These are phyloP conservation scores for Rubus parviflorus DNA, from an alignment of 306 rosid genomes.

Conservation along the genomic window DNA sequence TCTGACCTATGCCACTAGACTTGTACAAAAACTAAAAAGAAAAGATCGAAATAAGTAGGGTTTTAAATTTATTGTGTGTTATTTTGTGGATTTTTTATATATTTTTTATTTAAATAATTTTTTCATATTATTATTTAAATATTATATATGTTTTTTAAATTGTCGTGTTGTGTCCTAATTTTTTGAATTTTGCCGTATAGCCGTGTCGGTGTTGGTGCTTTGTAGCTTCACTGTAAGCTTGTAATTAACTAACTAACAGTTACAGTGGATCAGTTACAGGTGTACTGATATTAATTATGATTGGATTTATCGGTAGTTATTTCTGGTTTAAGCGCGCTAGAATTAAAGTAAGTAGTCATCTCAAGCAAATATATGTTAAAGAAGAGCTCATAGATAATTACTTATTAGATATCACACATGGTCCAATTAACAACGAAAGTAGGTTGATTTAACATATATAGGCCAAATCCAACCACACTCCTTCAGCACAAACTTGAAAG, in stretches of 20 bases:
- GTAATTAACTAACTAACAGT: neutral
- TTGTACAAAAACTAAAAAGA: too few relatives aligned
- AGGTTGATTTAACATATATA: slow-evolving; percentile 8
- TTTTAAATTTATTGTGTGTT: too few relatives aligned
- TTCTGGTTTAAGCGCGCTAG: neutral
- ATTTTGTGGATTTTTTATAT: too few relatives aligned
- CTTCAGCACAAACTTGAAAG: neutral
- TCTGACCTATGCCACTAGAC: too few relatives aligned
- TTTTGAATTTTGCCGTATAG: too few relatives aligned
- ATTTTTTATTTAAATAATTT: too few relatives aligned
- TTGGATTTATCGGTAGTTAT: neutral
- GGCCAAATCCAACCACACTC: neutral
- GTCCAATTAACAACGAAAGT: neutral
- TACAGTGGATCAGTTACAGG: neutral
- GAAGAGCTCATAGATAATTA: neutral
- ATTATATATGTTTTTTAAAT: too few relatives aligned
- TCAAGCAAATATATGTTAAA: neutral
- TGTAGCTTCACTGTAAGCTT: neutral
- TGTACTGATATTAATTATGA: too few relatives aligned
- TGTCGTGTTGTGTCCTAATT: too few relatives aligned
- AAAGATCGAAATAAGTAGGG: too few relatives aligned
- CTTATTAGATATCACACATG: neutral
- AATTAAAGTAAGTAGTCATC: neutral
- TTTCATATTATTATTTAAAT: too few relatives aligned
- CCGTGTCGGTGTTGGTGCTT: too few relatives aligned